A percentile compares a stretch with the other conserved stretches of the same genome.
phyloP scores from a whole-genome alignment of 202 grass and related monocot species.

The Panicum virgatum region DNA sequence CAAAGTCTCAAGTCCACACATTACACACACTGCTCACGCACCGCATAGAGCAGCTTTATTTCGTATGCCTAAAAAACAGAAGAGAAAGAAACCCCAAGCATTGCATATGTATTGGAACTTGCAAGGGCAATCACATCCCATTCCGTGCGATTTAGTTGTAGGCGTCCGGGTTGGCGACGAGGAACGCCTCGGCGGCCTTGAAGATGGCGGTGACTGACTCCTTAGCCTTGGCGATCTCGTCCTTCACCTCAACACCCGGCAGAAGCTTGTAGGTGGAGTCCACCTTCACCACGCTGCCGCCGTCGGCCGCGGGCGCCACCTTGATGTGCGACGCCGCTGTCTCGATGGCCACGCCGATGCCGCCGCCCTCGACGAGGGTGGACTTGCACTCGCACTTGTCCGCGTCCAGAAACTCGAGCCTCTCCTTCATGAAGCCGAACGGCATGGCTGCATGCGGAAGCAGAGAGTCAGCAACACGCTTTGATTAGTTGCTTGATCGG shows the following conservation, averaged over 20 bases:
- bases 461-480: neutral
- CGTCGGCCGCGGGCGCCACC: constrained; percentile 43
- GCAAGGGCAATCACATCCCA: neutral
- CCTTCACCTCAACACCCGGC: constrained; percentile 27
- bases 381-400: constrained; percentile 65
- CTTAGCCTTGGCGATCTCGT: constrained; percentile 51
- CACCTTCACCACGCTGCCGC: constrained; percentile 60
- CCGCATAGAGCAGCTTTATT: neutral
- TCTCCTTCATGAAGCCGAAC: constrained; percentile 60
- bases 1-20: neutral
- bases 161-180: constrained; percentile 57
- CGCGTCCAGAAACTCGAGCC: constrained; percentile 58
- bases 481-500: neutral
- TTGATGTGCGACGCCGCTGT: constrained; percentile 50
- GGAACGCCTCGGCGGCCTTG: constrained; percentile 59
- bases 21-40: neutral
- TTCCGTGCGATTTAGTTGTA: constrained; percentile 42
- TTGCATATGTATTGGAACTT: neutral
- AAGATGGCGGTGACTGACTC: constrained; percentile 41
- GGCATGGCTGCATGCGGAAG: constrained; percentile 44
- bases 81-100: neutral
- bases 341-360: constrained; percentile 48
- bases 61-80: neutral
- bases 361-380: constrained; percentile 58
- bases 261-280: constrained; percentile 48